Base-by-base conservation (phyloP, 1,284 basidiomycete genomes). In the Agaricales sp. region DNA sequence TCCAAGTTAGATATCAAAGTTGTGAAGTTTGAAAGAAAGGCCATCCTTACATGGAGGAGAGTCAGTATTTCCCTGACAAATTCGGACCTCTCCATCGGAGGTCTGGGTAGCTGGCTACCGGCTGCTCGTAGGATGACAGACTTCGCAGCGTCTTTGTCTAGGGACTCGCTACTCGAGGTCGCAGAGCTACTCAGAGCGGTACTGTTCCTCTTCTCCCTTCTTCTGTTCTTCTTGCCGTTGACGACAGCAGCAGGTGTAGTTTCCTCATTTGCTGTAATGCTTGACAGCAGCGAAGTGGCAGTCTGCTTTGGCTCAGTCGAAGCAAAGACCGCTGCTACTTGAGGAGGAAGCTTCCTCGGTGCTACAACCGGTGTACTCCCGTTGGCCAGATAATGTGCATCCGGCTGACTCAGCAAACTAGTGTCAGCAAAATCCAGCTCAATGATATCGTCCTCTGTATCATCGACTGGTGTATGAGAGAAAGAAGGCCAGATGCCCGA, bases 391-490 rank as follows among this genome's bases (percentile, higher is more conserved):
- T 39, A 24, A 19, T 47, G 45, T 60, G 47, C 68, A 39, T 70
- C 69, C 1, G 75, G 74, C 55, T 85, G 78, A 57, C 80, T 83
- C 54, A 86, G 59, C 11, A 78, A 77, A 49, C 80, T 78, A 41
- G 73, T 86, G 48, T 86, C 83, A 3, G 71, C 70, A 57, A 83
- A 86, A 58, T 82, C 80, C 44, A 86, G 73, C 59, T 86, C 83
- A 3, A 86, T 71, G 19, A 86, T 74, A 44, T 80, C 78, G n/a
- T 35, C 30, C n/a, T 35, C 30, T 11, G 30, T 35, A n/a, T 35
- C 30, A n/a, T 35, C 30, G 11, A 35, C 30, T 8, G 30, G 30
- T n/a, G 30, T 35, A n/a, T 35, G 30, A 11, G 30, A 35, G 30
- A 35, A 35, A 11, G 30, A 35, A 35, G 30, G 30, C 30, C 30